A percentile compares a stretch with the other conserved stretches of the same genome.
phyloP scores from a whole-genome alignment of 306 rosid species.

The Albizia julibrissin region DNA sequence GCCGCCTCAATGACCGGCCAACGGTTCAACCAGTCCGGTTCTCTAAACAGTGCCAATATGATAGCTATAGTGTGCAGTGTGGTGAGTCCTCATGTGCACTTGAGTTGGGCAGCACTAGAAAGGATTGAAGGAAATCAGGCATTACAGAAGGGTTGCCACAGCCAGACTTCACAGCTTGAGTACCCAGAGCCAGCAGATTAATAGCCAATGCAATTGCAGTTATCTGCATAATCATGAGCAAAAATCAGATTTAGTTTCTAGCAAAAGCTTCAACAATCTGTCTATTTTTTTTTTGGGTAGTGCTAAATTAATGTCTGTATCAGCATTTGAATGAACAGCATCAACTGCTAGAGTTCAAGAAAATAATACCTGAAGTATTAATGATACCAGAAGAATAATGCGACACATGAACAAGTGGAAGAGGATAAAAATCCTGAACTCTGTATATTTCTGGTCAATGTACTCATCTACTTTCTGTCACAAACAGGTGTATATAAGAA shows the following conservation, averaged over 20 bases:
- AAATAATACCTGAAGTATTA: conserved; percentile 54
- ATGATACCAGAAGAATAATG: conserved; percentile 35
- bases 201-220: conserved; percentile 32
- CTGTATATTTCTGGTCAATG: conserved; percentile 30
- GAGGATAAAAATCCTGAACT: conserved; percentile 37
- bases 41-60: no score
- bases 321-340: neutral
- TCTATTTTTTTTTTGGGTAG: neutral
- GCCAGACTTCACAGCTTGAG: conserved; percentile 24
- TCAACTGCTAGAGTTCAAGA: neutral
- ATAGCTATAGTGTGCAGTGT: neutral
- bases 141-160: conserved; percentile 17
- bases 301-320: neutral
- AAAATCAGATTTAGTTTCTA: neutral
- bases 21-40: no score
- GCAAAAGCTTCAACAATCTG: neutral
- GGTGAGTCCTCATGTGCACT: neutral
- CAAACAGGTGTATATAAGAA: neutral
- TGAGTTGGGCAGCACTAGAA: conserved; percentile 37
- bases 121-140: conserved; percentile 44
- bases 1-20: no score
- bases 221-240: conserved; percentile 38
- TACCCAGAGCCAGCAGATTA: conserved; percentile 37
- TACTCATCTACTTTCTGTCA: conserved; percentile 42
- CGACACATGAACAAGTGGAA: conserved; percentile 47